Conservation (phyloP, 2,329 filamentous ascomycete genomes). For the Mycosphaerelloides madeirae region DNA sequence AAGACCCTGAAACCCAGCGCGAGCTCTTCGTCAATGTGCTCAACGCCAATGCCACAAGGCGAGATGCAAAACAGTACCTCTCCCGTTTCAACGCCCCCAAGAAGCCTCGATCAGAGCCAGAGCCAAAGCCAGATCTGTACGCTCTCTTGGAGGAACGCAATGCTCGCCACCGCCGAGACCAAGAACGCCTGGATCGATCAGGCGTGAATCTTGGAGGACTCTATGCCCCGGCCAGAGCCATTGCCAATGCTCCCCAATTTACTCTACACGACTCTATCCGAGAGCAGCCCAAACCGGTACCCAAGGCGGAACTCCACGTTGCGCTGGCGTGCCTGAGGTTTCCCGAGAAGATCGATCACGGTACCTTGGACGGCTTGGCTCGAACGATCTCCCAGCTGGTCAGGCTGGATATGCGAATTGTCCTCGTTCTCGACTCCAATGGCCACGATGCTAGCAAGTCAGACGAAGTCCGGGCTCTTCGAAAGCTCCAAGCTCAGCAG, state of each 20-base stretch:
- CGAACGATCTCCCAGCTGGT: conserved; percentile 79
- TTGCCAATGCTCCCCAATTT: conserved; percentile 58
- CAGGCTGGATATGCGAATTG: conserved; percentile 73
- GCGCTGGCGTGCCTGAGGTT: conserved; percentile 80
- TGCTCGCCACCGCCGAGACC: conserved; percentile 20
- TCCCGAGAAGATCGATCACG: conserved; percentile 65
- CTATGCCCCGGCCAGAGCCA: conserved; percentile 54
- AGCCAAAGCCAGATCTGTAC: conserved; percentile 18
- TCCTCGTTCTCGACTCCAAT: conserved; percentile 74
- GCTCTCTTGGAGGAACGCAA: conserved; percentile 19
- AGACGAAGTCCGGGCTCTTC: conserved; percentile 15
- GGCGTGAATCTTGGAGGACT: conserved; percentile 60
- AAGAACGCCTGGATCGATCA: conserved; percentile 34
- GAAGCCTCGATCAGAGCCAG: conserved; percentile 33
- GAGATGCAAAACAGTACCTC: conserved; percentile 87
- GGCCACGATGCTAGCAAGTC: conserved; percentile 21
- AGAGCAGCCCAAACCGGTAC: conserved; percentile 28
- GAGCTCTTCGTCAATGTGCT: conserved; percentile 84
- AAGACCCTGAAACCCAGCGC: conserved; percentile 25
- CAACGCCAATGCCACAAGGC: conserved; percentile 82
- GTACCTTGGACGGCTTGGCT: conserved; percentile 68
- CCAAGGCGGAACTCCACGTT: conserved; percentile 58
- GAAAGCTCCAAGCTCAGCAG: conserved; percentile 48
- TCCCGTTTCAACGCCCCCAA: conserved; percentile 65
- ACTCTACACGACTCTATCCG: conserved; percentile 45